Evolutionary conservation across 768 basidiomycete genomes (phyloP), one percentile per base, ranked within the genome.

Genomic region (Tulasnella sp.): DNA sequence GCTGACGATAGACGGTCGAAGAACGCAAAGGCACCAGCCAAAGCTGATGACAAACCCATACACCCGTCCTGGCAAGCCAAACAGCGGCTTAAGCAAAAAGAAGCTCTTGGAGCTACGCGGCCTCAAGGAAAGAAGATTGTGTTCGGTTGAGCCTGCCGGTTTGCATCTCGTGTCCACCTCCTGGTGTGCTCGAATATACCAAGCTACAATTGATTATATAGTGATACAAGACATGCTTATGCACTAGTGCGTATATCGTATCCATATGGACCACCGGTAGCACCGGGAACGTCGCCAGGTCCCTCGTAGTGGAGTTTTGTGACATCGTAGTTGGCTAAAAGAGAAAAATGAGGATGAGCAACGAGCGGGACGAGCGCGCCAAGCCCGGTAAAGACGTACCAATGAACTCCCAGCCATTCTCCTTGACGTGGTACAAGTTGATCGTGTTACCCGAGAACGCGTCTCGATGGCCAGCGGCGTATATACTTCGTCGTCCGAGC

Each of bases 51-150:
- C 27, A 88, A 84, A 84, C 87, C 90, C 40, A 81, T 98, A 78
- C 98, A 99, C 85, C 97, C 98, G 2, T 97, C 95, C 19, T 99
- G 98, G 97, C 94, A 94, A 85, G 98, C 98, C 8, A 98, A 97
- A 86, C 89, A 88, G 85, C 92, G 90, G 84, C 85, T 92, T 80
- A 95, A 93, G 85, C 85, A 87, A 80, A 83, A 82, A 79, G 83
- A 81, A 44, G 73, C 74, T 3, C 87, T 86, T n/a, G 87, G 87
- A 9, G 92, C 93, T 48, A 85, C 91, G 14, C 89, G 91, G 62
- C 88, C 91, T 71, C 91, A 92, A 85, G 94, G 95, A 36, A 96
- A 91, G 84, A 98, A 98, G 87, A 97, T 98, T 77, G 85, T 86
- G 0, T 89, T 89, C 81, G 86, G 86, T 79, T 88, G 83, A 82